phyloP scores from a whole-genome alignment of 2,329 filamentous ascomycete species.

The Pseudocercospora vitis region DNA sequence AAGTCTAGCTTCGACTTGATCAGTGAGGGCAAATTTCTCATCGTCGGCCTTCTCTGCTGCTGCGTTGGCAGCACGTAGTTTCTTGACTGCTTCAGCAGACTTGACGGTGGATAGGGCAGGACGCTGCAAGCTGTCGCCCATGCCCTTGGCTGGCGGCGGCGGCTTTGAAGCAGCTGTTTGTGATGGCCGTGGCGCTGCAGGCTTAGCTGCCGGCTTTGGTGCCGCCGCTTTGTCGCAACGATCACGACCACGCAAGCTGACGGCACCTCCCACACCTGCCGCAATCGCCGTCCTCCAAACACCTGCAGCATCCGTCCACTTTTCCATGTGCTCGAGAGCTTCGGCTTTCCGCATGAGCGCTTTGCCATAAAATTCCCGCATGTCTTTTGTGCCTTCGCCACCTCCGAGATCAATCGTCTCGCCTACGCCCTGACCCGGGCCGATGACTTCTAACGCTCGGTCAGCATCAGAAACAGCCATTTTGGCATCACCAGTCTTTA shows the following conservation, averaged over 20 bases:
- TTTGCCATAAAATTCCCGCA: conserved; percentile 92
- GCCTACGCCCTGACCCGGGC: conserved; percentile 71
- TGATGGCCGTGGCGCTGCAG: conserved; percentile 49
- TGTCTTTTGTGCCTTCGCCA: conserved; percentile 66
- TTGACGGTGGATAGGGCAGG: conserved; percentile 36
- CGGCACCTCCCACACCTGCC: conserved; percentile 78
- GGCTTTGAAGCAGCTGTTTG: conserved; percentile 44
- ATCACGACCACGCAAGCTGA: conserved; percentile 80
- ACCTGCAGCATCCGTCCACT: conserved; percentile 77
- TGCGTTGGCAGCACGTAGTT: conserved; percentile 78
- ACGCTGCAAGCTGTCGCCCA: conserved; percentile 31
- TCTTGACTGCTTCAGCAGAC: conserved; percentile 71
- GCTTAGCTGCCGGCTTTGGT: conserved; percentile 56
- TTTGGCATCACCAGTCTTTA: conserved; percentile 92
- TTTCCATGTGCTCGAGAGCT: conserved; percentile 91
- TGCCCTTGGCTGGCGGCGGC: conserved; percentile 25
- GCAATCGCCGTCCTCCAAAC: conserved; percentile 84
- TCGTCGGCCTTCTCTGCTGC: conserved; percentile 85
- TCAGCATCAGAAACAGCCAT: conserved; percentile 83
- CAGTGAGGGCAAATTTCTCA: conserved; percentile 85
- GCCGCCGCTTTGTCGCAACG: conserved; percentile 83
- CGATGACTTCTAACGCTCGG: conserved; percentile 75
- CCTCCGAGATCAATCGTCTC: conserved; percentile 72
- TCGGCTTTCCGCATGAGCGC: conserved; percentile 93
- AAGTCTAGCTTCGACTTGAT: conserved; percentile 79